Conservation (phyloP, 169 alveolate species). For the Plasmodium gallinaceum region DNA sequence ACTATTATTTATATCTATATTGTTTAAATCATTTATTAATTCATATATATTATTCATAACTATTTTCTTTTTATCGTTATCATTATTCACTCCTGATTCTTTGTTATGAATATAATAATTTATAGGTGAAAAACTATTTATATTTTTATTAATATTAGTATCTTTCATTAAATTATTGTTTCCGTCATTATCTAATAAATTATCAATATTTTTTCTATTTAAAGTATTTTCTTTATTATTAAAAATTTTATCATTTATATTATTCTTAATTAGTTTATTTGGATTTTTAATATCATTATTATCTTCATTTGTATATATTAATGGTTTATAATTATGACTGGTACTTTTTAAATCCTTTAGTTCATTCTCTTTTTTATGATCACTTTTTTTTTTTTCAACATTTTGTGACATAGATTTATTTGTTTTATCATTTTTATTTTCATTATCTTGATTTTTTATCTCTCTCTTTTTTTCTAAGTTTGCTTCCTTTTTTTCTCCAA, state of each 20-base stretch:
- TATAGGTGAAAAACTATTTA: slow-evolving; percentile 15
- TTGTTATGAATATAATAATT: slow-evolving; percentile 7
- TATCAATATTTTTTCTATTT: neutral
- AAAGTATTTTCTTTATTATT: neutral
- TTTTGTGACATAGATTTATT: neutral
- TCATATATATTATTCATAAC: slow-evolving; percentile 30
- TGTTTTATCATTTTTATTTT: slow-evolving; percentile 9
- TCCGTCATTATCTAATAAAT: slow-evolving; percentile 8
- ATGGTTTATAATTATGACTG: neutral
- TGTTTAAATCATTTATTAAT: slow-evolving; percentile 23
- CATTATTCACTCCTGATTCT: neutral
- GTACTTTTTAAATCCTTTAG: neutral
- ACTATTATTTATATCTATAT: slow-evolving; percentile 48
- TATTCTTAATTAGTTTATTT: neutral
- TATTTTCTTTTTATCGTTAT: slow-evolving; percentile 12
- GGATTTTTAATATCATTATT: neutral
- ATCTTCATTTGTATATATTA: neutral
- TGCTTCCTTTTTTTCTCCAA: slow-evolving; percentile 20
- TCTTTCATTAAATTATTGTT: slow-evolving; percentile 6
- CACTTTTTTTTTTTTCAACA: neutral
- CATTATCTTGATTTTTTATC: slow-evolving; percentile 12
- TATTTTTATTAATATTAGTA: slow-evolving; percentile 27
- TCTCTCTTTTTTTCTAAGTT: slow-evolving; percentile 42
- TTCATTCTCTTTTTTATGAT: slow-evolving; percentile 7
- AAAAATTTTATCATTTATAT: neutral